A percentile compares a stretch with the other conserved stretches of the same genome.
Evolutionary conservation across 805 yeast species (phyloP).

Genomic region (Saccharomycopsis sp.): DNA sequence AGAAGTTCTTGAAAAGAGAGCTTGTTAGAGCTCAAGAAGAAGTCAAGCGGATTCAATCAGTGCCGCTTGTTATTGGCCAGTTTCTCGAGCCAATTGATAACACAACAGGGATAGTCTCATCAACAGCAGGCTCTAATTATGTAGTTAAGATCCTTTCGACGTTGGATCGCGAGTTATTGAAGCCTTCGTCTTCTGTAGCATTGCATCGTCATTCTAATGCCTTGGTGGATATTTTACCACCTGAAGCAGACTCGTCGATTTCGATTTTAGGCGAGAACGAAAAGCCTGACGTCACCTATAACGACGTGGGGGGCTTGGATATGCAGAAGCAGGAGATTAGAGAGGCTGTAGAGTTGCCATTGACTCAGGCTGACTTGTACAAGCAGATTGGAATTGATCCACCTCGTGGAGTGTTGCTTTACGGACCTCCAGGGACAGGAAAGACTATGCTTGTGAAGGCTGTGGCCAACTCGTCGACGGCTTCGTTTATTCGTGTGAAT

Average conservation of each 20-base stretch:
- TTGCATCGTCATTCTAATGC: constrained; percentile 98
- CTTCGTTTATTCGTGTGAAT: constrained; percentile 91
- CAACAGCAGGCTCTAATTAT: constrained; percentile 96
- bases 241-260: constrained; percentile 96
- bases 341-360: constrained; percentile 96
- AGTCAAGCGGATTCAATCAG: constrained; percentile 94
- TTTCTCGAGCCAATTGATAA: constrained; percentile 96
- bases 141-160: constrained; percentile 94
- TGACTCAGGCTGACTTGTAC: constrained; percentile 92
- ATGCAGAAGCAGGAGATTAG: constrained; percentile 99
- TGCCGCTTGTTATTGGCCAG: constrained; percentile 96
- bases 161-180: constrained; percentile 86
- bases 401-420: constrained; percentile 93
- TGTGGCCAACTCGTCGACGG: constrained; percentile 94
- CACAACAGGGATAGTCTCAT: constrained; percentile 91
- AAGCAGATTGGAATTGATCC: constrained; percentile 98
- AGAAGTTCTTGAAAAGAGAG: constrained; percentile 91
- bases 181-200: constrained; percentile 94
- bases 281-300: constrained; percentile 87
- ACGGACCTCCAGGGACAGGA: constrained; percentile 99
- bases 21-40: constrained; percentile 96
- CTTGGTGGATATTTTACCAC: constrained; percentile 92
- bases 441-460: constrained; percentile 99
- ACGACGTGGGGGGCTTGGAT: constrained; percentile 98
- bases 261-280: constrained; percentile 93